A percentile compares a stretch with the other conserved stretches of the same genome.
Conservation (phyloP, 306 rosid species). For the Neltuma alba region DNA sequence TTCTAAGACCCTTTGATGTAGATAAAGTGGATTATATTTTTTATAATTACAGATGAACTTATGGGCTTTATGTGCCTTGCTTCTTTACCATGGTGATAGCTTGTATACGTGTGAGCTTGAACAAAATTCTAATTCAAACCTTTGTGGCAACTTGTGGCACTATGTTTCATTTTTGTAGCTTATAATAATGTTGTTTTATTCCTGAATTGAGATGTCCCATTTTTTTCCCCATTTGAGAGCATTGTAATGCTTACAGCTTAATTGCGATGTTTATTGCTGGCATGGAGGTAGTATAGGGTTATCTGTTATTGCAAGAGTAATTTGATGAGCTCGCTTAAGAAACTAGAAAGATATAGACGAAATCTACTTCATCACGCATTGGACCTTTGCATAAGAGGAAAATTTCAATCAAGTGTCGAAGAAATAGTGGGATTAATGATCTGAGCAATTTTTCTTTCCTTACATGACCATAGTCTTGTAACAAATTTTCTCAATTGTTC, state of each 20-base stretch:
- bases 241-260: not conserved
- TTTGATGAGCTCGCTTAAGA: not conserved
- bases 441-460: not conserved
- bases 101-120: constrained; percentile 6
- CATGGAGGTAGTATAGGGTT: not conserved
- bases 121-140: not conserved
- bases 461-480: not conserved
- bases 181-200: not conserved
- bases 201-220: not conserved
- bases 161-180: not conserved
- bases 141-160: not conserved
- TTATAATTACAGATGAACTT: not conserved
- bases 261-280: not conserved
- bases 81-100: not conserved
- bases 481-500: not conserved
- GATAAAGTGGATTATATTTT: constrained; percentile 13
- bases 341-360: not conserved
- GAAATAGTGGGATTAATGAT: not conserved
- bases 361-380: too few species aligned
- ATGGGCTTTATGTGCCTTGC: constrained; percentile 11
- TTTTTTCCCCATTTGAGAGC: not conserved
- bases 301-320: not conserved
- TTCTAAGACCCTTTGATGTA: constrained; percentile 10
- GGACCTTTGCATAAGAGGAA: not conserved
- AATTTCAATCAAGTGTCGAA: not conserved